Evolutionary conservation across 192 early-diverging fungal species (phyloP).

Genomic region (Dimargaris xerosporica): DNA sequence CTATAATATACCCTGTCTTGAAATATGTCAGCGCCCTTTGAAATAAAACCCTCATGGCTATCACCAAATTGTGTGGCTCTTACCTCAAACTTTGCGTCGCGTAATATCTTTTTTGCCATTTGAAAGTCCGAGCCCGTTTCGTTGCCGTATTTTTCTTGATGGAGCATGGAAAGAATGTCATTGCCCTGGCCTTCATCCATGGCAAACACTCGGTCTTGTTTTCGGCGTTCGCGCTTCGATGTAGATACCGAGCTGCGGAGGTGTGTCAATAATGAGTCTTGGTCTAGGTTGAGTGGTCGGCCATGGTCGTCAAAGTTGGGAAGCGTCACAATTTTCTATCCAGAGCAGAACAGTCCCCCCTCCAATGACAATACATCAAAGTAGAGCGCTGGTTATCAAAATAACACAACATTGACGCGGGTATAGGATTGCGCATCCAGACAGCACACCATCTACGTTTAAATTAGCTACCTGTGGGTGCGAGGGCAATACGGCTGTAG

Average conservation of each 20-base stretch:
- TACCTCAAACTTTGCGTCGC: slow-evolving; percentile 7
- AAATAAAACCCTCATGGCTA: no score
- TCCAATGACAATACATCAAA: neutral
- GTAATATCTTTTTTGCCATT: slow-evolving; percentile 9
- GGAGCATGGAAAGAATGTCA: neutral
- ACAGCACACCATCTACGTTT: neutral
- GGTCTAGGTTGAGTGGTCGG: slow-evolving; percentile 3
- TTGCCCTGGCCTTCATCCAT: slow-evolving; percentile 10
- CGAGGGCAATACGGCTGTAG: neutral
- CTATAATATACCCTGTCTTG: no score
- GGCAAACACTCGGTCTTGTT: neutral
- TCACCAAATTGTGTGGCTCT: neutral
- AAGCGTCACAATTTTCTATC: neutral
- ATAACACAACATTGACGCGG: neutral
- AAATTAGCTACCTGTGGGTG: neutral
- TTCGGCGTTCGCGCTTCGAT: neutral
- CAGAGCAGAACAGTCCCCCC: neutral
- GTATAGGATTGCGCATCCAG: neutral
- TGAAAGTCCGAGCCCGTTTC: neutral
- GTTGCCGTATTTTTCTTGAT: slow-evolving; percentile 12
- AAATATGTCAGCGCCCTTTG: no score
- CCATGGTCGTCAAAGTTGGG: slow-evolving; percentile 13
- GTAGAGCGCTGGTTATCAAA: neutral
- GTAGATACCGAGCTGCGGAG: neutral
- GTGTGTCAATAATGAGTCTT: slow-evolving; percentile 7